Evolutionary conservation across 2,329 filamentous ascomycete species (phyloP).

Genomic region (Curvularia sp.): DNA sequence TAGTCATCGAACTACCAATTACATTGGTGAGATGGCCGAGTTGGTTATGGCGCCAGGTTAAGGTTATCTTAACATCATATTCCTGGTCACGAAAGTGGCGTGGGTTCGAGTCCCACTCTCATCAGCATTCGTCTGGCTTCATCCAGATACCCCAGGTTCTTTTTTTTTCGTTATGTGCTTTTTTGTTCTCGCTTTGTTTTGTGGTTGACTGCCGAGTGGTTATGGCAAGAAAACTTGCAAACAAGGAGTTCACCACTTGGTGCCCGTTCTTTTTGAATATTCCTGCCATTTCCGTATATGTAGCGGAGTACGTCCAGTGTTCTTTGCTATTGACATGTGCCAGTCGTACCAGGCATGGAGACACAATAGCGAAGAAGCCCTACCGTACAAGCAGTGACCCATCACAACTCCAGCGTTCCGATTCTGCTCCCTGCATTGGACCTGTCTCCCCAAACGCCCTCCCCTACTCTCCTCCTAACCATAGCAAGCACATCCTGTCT

Average conservation of each 20-base stretch:
- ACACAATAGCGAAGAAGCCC: background rate
- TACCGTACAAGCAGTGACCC: background rate
- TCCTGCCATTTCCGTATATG: background rate
- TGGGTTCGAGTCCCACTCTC: slow-evolving; percentile 52
- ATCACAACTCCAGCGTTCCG: slow-evolving; percentile 52
- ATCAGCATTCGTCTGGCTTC: slow-evolving; percentile 42
- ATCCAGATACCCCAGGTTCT: slow-evolving; percentile 28
- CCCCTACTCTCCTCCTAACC: slow-evolving; percentile 51
- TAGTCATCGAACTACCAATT: slow-evolving; percentile 6
- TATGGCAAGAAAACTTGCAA: background rate
- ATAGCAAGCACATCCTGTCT: slow-evolving; percentile 53
- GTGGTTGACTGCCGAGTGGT: background rate
- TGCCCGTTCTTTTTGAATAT: background rate
- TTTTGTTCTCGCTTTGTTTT: background rate
- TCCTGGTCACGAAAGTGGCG: slow-evolving; percentile 51
- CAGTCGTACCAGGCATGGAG: background rate
- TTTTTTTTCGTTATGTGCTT: slow-evolving; percentile 13
- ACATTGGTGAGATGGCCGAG: slow-evolving; percentile 17
- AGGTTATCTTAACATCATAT: slow-evolving; percentile 18
- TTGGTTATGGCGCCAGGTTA: slow-evolving; percentile 21
- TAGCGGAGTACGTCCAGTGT: too few relatives aligned
- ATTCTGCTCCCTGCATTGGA: slow-evolving; percentile 55
- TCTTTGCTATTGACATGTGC: background rate
- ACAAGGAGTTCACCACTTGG: background rate
- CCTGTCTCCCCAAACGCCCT: slow-evolving; percentile 53